A percentile compares a stretch with the other conserved stretches of the same genome.
Evolutionary conservation across 352 stramenopile genomes (phyloP).

Genomic region (Halophytophthora batemanensis): DNA sequence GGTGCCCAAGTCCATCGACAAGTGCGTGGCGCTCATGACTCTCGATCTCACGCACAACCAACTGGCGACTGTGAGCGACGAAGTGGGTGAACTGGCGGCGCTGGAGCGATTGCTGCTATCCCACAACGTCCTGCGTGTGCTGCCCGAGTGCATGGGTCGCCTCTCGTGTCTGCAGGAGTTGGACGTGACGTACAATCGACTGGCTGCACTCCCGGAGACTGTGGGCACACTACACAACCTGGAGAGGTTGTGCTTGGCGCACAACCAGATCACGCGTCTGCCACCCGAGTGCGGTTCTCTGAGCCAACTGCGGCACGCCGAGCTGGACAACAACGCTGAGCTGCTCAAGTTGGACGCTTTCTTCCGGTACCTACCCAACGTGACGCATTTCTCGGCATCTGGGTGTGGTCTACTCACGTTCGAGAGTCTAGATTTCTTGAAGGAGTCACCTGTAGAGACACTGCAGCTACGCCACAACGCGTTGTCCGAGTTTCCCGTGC

Average conservation of each 20-base stretch:
- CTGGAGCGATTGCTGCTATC: constrained; percentile 36
- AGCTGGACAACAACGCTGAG: constrained; percentile 42
- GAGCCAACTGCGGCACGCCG: constrained; percentile 19
- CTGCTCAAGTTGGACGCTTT: constrained; percentile 35
- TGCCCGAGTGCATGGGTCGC: constrained; percentile 41
- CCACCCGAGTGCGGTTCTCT: constrained; percentile 38
- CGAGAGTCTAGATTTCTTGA: constrained; percentile 43
- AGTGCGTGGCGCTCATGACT: constrained; percentile 34
- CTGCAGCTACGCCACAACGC: constrained; percentile 41
- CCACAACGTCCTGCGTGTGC: constrained; percentile 36
- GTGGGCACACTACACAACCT: constrained; percentile 42
- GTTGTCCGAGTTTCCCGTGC: constrained; percentile 38
- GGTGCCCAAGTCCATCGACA: constrained; percentile 48
- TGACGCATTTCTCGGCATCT: constrained; percentile 32
- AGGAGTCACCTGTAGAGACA: constrained; percentile 33
- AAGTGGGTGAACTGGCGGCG: constrained; percentile 35
- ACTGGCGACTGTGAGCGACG: constrained; percentile 30
- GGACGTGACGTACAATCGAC: constrained; percentile 35
- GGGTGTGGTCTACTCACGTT: constrained; percentile 43
- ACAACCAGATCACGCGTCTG: constrained; percentile 46
- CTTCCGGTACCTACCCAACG: constrained; percentile 28
- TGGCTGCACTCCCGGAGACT: constrained; percentile 35
- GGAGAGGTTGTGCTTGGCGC: constrained; percentile 28
- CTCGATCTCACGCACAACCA: constrained; percentile 57
- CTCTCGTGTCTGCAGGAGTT: constrained; percentile 38